phyloP scores from a whole-genome alignment of 2,329 filamentous ascomycete genomes.

The Trichoderma brevicompactum region DNA sequence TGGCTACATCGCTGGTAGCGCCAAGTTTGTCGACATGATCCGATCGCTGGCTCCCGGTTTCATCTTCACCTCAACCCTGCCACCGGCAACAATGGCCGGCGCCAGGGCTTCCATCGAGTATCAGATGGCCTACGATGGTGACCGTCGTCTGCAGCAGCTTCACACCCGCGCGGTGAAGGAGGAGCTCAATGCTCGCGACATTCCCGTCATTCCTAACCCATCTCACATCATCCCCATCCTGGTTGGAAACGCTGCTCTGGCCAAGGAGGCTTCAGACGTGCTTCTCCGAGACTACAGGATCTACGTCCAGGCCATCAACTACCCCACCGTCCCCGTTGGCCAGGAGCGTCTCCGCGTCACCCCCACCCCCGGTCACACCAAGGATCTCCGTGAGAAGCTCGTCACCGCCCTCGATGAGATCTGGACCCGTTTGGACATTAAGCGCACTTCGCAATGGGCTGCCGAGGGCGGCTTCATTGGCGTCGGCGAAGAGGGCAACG shows the following conservation, averaged over 20 bases:
- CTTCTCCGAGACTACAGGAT: constrained; percentile 88
- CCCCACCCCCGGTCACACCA: constrained; percentile 88
- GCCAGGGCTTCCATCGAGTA: constrained; percentile 92
- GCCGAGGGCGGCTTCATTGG: constrained; percentile 91
- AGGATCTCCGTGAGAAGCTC: constrained; percentile 83
- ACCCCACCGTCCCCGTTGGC: constrained; percentile 96
- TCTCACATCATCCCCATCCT: constrained; percentile 94
- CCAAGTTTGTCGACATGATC: constrained; percentile 86
- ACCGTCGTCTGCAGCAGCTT: constrained; percentile 90
- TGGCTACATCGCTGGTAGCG: constrained; percentile 92
- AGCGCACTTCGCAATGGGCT: constrained; percentile 91
- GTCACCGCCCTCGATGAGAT: constrained; percentile 83
- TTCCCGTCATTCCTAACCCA: constrained; percentile 96
- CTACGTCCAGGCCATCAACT: constrained; percentile 99
- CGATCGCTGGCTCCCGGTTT: constrained; percentile 95
- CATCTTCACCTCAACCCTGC: constrained; percentile 97
- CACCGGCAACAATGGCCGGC: constrained; percentile 95
- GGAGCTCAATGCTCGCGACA: constrained; percentile 75
- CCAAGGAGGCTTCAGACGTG: constrained; percentile 90
- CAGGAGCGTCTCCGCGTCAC: constrained; percentile 96
- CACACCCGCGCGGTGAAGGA: constrained; percentile 96
- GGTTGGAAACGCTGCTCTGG: constrained; percentile 90
- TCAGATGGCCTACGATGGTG: constrained; percentile 81
- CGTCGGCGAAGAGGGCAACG: constrained; percentile 73
- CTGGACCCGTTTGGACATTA: constrained; percentile 86